Evolutionary conservation across 1,139 yeast genomes (phyloP), one percentile per base, ranked within the genome.

Genomic region (Diutina neorugosa): DNA sequence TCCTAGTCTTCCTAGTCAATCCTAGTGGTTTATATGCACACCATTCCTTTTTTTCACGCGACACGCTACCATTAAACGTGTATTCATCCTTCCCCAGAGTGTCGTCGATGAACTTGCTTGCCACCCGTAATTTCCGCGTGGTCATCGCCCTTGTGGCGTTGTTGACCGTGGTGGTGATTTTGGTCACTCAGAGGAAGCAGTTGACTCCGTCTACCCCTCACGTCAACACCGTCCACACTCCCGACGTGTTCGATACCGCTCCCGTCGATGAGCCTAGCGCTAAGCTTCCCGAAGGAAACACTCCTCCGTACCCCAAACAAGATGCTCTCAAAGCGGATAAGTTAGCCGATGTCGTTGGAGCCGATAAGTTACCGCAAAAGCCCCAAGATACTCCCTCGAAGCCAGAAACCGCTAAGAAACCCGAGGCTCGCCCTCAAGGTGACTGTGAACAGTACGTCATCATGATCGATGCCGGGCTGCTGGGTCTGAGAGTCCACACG

Each of bases 401-500:
- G 44, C 14, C 44, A 9, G 40, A 44, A 2, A 5, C 19, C 8
- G 19, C 47, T 16, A 20, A 20, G 5, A 25, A n/a, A 20, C n/a
- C 49, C 14, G 56, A n/a, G n/a, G n/a, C n/a, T n/a, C n/a, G n/a
- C n/a, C n/a, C 16, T 71, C 77, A 65, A 51, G 66, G 69, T 52
- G 65, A 64, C 14, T 49, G 51, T 23, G 41, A 19, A 23, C 71
- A 71, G 51, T 75, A 63, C 58, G 97, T 91, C 42, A 80, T 93
- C 31, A 89, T 93, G 96, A 75, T 93, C 53, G 98, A 93, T 70
- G 98, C 98, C 2, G 98, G 98, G 14, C 89, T 97, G 2, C 86
- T 96, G 7, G 98, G 98, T 37, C 90, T 97, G 25, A 83, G 98
- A 66, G 88, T 93, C 42, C 98, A 93, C 67, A 85, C 93, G 42